Evolutionary conservation across 495 filamentous ascomycete species (phyloP), one percentile per base, ranked within the genome.

Genomic region (Hypoxylon lienhwacheense): DNA sequence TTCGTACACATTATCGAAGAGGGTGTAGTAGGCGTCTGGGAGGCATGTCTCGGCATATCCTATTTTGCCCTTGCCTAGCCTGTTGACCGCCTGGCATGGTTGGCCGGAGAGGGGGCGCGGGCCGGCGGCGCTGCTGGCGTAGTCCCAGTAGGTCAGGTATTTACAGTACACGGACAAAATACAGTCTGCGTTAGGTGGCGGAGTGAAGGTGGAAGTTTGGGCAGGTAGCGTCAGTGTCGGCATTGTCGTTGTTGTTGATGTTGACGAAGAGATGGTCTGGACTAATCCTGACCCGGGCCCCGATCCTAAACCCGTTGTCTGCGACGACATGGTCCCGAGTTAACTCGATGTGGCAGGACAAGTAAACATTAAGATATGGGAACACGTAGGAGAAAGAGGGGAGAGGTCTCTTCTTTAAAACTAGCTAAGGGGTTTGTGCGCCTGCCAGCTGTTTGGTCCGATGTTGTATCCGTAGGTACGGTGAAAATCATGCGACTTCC

Each of bases 151-250:
- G 11, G 47, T 41, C 17, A 50, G 16, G 17, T 32, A 21, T 6
- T 29, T 17, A 19, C 47, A 50, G 35, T 41, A 41, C n/a, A 50
- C 47, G 0, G 47, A 50, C 10, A 33, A 4, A 11, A 25, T 19
- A 36, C 47, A 50, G 35, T 50, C 36, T 5, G 11, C 36, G 4
- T 22, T 12, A 10, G 11, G 15, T 6, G 47, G 8, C 7, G 47
- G 47, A 7, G 47, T 50, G 35, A 41, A 50, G 10, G 47, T 35
- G 2, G 47, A 41, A 7, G 28, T 50, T 26, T 50, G 47, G 5
- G 47, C 25, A 10, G 47, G 47, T 5, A 50, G 14, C 15, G 8
- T 2, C 12, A 7, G 33, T 16, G 33, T 35, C 17, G 32, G n/a
- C n/a, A n/a, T n/a, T n/a, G n/a, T n/a, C n/a, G n/a, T n/a, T n/a